A percentile compares a stretch with the other conserved stretches of the same genome.
These are phyloP conservation scores for Camelina hispida DNA, from an alignment of 345 rosid genomes.

Conservation along the genomic window DNA sequence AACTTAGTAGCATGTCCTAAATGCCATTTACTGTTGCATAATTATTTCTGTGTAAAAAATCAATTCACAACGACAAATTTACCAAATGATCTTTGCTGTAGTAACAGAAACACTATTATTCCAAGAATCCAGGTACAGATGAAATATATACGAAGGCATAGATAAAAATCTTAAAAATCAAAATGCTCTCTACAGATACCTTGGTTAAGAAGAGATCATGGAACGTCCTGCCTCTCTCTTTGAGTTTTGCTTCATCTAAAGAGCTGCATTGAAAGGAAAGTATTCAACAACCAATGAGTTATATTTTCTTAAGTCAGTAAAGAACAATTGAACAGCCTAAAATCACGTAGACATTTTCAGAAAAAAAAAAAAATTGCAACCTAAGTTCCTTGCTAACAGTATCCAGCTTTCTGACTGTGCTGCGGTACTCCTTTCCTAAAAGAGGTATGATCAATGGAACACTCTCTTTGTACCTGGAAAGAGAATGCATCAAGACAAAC, in stretches of 20 bases:
- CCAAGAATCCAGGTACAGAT: slow-evolving; percentile 1
- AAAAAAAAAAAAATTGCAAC: slow-evolving; percentile 45
- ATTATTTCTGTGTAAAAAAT: not conserved
- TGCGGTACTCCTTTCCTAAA: slow-evolving; percentile 84
- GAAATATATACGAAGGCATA: not conserved
- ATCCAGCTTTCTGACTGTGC: slow-evolving; percentile 65
- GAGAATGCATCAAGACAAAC: slow-evolving; percentile 31
- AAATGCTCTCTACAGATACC: slow-evolving; percentile 48
- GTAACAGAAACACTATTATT: slow-evolving; percentile 10
- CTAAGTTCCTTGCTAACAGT: slow-evolving; percentile 85
- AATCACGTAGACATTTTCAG: slow-evolving; percentile 27
- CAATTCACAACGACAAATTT: not conserved
- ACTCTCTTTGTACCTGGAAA: slow-evolving; percentile 82
- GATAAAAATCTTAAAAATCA: not conserved
- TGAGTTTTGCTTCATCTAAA: slow-evolving; percentile 85
- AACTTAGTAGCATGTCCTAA: slow-evolving; percentile 10
- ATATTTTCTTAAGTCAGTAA: slow-evolving; percentile 1
- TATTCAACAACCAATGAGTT: not conserved
- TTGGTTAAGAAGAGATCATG: slow-evolving; percentile 90
- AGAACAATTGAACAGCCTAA: not conserved
- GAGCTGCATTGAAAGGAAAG: slow-evolving; percentile 58
- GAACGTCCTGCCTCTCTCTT: slow-evolving; percentile 85
- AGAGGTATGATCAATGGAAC: slow-evolving; percentile 91
- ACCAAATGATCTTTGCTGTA: not conserved
- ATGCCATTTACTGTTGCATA: slow-evolving; percentile 7